phyloP scores from a whole-genome alignment of 768 basidiomycete species.

The Paxillus ammoniavirescens region DNA sequence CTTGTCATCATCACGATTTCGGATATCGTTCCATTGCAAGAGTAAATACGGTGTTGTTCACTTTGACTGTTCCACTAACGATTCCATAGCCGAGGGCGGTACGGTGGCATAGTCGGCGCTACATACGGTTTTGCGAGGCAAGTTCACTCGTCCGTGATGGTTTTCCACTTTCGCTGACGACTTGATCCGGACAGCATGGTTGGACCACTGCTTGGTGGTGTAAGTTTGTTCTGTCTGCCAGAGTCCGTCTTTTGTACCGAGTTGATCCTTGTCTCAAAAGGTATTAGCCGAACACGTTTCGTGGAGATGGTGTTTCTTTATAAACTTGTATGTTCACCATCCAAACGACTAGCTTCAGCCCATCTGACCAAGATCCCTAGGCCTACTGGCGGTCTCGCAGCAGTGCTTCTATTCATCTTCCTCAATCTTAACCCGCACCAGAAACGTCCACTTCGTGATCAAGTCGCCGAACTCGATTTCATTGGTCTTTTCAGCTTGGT shows the following conservation, averaged over 20 bases:
- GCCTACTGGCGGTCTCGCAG: slow-evolving; percentile 71
- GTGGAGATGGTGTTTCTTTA: slow-evolving; percentile 87
- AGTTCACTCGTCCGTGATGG: too few relatives aligned
- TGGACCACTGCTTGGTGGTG: too few relatives aligned
- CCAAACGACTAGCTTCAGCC: background rate
- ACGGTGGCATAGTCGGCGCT: too few relatives aligned
- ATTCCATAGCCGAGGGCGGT: too few relatives aligned
- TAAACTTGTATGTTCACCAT: slow-evolving; percentile 56
- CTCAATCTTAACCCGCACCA: slow-evolving; percentile 78
- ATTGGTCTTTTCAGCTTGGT: slow-evolving; percentile 63
- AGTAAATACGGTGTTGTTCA: too few relatives aligned
- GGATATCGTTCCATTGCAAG: too few relatives aligned
- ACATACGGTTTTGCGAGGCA: too few relatives aligned
- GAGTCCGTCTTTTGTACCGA: background rate
- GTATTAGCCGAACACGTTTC: slow-evolving; percentile 70
- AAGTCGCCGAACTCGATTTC: slow-evolving; percentile 71
- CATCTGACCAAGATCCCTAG: slow-evolving; percentile 33
- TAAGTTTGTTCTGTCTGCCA: too few relatives aligned
- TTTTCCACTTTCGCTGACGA: too few relatives aligned
- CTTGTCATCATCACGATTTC: too few relatives aligned
- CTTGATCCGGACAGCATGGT: too few relatives aligned
- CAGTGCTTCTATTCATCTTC: slow-evolving; percentile 63
- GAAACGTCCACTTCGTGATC: slow-evolving; percentile 53
- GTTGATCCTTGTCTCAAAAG: slow-evolving; percentile 31
- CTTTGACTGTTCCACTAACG: too few relatives aligned